phyloP scores from a whole-genome alignment of 129 eudicot species.

The Flaveria ramosissima region DNA sequence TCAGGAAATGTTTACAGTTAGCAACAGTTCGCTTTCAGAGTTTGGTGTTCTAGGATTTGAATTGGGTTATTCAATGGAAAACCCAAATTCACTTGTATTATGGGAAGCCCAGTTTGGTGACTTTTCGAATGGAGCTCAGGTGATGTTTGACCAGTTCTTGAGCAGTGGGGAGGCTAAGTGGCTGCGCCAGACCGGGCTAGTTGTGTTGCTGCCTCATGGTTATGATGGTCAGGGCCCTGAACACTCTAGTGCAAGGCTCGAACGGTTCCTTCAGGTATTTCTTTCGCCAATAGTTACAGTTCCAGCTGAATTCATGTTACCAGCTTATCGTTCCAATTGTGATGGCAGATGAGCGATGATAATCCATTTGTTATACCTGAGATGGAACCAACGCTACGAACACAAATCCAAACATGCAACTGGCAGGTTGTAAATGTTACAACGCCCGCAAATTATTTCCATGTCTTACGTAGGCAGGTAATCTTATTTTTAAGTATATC shows the following conservation, averaged over 20 bases:
- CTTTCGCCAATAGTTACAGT: not conserved
- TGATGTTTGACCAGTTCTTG: slow-evolving; percentile 87
- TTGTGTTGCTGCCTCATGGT: slow-evolving; percentile 92
- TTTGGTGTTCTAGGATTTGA: slow-evolving; percentile 95
- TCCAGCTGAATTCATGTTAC: not conserved
- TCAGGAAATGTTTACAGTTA: slow-evolving; percentile 90
- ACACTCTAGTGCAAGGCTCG: slow-evolving; percentile 93
- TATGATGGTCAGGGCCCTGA: slow-evolving; percentile 99
- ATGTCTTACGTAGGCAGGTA: slow-evolving; percentile 93
- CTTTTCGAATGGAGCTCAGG: slow-evolving; percentile 94
- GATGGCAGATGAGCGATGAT: slow-evolving; percentile 89
- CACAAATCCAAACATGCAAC: slow-evolving; percentile 91
- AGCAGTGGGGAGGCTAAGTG: slow-evolving; percentile 99
- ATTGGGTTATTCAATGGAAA: slow-evolving; percentile 95
- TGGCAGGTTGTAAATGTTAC: slow-evolving; percentile 99
- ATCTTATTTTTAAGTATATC: slow-evolving; percentile 12
- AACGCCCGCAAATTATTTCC: slow-evolving; percentile 97
- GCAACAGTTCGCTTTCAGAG: slow-evolving; percentile 98
- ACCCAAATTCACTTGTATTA: slow-evolving; percentile 87
- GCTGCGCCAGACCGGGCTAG: slow-evolving; percentile 93
- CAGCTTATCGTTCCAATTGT: not conserved
- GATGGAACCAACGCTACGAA: slow-evolving; percentile 91
- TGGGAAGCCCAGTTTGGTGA: slow-evolving; percentile 99
- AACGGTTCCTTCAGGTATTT: slow-evolving; percentile 91
- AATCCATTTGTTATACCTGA: slow-evolving; percentile 81